Percentiles rank a stretch among this genome's conserved stretches.
Conservation (phyloP, 78 protist species). For the Dictyostelium citrinum region DNA sequence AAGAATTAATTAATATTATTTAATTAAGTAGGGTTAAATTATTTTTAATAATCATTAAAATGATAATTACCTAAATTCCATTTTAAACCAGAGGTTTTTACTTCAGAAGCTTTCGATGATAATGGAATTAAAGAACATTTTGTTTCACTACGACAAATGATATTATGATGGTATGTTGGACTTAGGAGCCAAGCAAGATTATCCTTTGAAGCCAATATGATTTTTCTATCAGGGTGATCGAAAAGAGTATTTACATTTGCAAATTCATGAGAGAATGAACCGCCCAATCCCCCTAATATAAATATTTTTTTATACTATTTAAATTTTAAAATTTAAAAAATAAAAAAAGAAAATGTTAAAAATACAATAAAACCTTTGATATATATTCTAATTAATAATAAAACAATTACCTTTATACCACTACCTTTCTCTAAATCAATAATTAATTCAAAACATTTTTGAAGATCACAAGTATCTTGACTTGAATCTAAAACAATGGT, state of each 20-base stretch:
- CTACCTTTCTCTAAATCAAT: neutral
- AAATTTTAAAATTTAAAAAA: neutral
- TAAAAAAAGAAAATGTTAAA: neutral
- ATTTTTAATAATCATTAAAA: neutral
- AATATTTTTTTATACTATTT: conserved; percentile 25
- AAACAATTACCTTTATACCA: conserved; percentile 12
- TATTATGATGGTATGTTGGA: neutral
- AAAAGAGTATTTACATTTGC: conserved; percentile 46
- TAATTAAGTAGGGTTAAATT: too few species aligned
- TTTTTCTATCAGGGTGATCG: neutral
- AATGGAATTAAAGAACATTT: conserved; percentile 52
- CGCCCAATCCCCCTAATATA: conserved; percentile 61
- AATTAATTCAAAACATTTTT: conserved; percentile 40
- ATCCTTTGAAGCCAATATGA: conserved; percentile 5
- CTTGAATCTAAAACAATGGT: conserved; percentile 1
- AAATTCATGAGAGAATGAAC: conserved; percentile 33
- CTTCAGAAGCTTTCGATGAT: neutral
- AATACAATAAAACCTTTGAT: neutral
- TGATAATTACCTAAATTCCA: conserved; percentile 52
- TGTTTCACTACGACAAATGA: neutral
- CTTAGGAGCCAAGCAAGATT: conserved; percentile 13
- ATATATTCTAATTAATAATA: too few species aligned
- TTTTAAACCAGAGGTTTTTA: conserved; percentile 42
- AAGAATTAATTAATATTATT: too few species aligned
- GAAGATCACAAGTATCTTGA: conserved; percentile 56